Evolutionary conservation across 2,329 filamentous ascomycete species (phyloP), one percentile per base, ranked within the genome.

Genomic region (Pyrenochaeta sp.): DNA sequence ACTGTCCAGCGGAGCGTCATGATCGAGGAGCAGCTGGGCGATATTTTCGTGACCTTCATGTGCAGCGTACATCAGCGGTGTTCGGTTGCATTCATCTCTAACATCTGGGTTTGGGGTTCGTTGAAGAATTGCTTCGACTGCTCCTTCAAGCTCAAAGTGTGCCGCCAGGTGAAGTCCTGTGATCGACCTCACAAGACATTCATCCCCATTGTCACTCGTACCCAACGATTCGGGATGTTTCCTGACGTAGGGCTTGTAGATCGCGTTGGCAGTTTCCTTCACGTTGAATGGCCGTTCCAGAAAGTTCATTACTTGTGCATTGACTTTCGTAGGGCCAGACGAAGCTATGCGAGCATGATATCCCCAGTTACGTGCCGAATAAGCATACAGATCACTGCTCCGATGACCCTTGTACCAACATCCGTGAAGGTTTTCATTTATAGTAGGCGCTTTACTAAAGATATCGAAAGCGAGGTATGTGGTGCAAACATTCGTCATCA

Each of bases 381-480:
- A 32, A 13, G 6, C 32, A 13, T 36, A 36, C 10, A 36, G 32
- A 8, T 10, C 13, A 36, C 13, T 36, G 19, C 19, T 19, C 19
- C 19, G 19, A 19, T 1, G 19, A 19, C 1, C 19, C 19, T 19
- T 19, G 19, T 19, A 19, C 19, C 19, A 19, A 19, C 19, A 1
- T 19, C 19, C 19, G 19, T 19, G 19, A 19, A 19, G 19, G 19
- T 19, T 19, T 19, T 19, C 19, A 19, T 19, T 1, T 1, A 44
- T 24, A 24, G 25, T 7, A 44, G 15, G 45, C 5, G 9, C 25
- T 47, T 28, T 32, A 9, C 10, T 22, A 22, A 30, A 9, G n/a
- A n/a, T 15, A 34, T 66, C 51, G 46, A 76, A 72, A 7, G 65
- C 67, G 7, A 77, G 58, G 53, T 77, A 77, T 22, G 65, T 67